Percentiles rank a stretch among this genome's conserved stretches.
Conservation (phyloP, 208 protist species). For the Wallacemonas sp. region DNA sequence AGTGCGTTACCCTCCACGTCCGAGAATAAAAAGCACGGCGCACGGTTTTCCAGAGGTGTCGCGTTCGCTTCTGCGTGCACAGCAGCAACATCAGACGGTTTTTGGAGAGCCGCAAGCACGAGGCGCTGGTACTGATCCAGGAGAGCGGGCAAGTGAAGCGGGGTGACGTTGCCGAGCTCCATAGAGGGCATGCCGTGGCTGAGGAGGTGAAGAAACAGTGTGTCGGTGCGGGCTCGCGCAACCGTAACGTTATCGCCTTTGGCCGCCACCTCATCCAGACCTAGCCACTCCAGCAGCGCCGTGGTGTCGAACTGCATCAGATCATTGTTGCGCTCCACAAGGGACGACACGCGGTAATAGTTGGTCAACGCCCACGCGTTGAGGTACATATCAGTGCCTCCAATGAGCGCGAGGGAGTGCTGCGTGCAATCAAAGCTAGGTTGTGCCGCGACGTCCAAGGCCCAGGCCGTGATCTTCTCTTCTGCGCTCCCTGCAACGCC, state of each 20-base stretch:
- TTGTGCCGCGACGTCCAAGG: constrained; percentile 77
- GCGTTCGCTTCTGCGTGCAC: no score
- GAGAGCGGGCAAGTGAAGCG: constrained; percentile 37
- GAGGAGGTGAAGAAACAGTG: constrained; percentile 71
- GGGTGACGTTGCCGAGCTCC: constrained; percentile 40
- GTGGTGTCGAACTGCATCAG: constrained; percentile 50
- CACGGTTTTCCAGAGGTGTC: no score
- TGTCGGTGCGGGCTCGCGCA: constrained; percentile 64
- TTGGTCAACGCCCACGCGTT: constrained; percentile 70
- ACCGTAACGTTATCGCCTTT: constrained; percentile 37
- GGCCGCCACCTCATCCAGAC: constrained; percentile 41
- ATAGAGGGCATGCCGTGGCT: constrained; percentile 51
- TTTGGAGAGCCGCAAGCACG: not conserved
- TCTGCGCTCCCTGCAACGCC: constrained; percentile 69
- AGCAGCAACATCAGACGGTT: no score
- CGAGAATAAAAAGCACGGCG: constrained; percentile 51
- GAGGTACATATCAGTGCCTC: constrained; percentile 64
- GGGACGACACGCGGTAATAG: constrained; percentile 58
- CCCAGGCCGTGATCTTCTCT: constrained; percentile 85
- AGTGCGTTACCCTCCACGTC: constrained; percentile 33
- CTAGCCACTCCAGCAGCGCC: constrained; percentile 74
- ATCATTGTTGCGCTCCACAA: constrained; percentile 62
- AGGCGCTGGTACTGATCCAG: constrained; percentile 50
- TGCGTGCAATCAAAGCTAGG: constrained; percentile 51
- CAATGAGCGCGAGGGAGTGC: constrained; percentile 77